Conservation (phyloP, 495 filamentous ascomycete genomes). For the Durotheca rogersii region DNA sequence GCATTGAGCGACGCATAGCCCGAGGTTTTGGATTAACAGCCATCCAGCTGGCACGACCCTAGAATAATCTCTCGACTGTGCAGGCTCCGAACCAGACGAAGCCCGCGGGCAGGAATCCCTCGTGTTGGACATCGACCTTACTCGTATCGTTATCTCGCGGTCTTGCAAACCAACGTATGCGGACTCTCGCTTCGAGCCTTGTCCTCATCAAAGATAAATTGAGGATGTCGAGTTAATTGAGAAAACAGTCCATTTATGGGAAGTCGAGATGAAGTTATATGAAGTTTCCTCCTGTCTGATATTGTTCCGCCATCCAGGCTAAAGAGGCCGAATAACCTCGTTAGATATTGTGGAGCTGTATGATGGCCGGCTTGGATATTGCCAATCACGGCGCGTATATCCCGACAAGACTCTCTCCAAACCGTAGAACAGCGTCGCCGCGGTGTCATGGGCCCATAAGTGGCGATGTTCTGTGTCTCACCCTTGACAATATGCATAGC, state of each 20-base stretch:
- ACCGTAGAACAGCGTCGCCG: constrained; percentile 1
- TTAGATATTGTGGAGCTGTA: constrained; percentile 20
- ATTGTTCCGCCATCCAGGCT: constrained; percentile 33
- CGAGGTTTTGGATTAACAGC: constrained; percentile 7
- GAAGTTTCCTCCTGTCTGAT: constrained; percentile 30
- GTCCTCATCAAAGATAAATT: constrained; percentile 30
- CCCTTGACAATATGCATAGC: constrained; percentile 16
- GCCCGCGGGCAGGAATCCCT: constrained; percentile 1
- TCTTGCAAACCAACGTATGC: constrained; percentile 17
- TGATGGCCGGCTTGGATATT: constrained; percentile 10
- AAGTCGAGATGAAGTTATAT: constrained; percentile 37
- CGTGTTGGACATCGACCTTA: constrained; percentile 8
- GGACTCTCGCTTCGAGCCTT: constrained; percentile 14
- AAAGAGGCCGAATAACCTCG: constrained; percentile 36
- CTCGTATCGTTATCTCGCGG: constrained; percentile 23
- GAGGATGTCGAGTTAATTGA: constrained; percentile 6
- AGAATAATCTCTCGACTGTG: neutral
- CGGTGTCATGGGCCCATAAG: constrained; percentile 3
- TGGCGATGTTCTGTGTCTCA: constrained; percentile 8
- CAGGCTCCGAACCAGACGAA: neutral
- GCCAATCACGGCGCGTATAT: constrained; percentile 18
- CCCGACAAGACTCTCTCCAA: constrained; percentile 13
- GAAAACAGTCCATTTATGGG: constrained; percentile 15
- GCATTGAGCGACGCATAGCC: neutral
- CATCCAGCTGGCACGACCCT: constrained; percentile 1